A percentile compares a stretch with the other conserved stretches of the same genome.
These are phyloP conservation scores for Hypomyces rosellus DNA, from an alignment of 2,329 filamentous ascomycete genomes.

Conservation along the genomic window DNA sequence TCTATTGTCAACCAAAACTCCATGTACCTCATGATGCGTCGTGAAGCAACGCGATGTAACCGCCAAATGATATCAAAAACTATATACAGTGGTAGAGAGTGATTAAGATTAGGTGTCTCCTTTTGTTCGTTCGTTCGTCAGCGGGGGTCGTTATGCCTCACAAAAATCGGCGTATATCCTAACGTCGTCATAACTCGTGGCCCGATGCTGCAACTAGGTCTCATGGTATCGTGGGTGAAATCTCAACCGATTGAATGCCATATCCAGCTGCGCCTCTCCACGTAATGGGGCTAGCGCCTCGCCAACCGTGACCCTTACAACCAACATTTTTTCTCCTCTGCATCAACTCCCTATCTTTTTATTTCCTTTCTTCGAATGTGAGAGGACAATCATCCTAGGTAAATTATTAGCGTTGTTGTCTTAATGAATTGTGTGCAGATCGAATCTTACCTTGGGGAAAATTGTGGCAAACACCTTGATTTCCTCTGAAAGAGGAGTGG, in stretches of 20 bases:
- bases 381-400: conserved; percentile 74
- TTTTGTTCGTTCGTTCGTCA: conserved; percentile 1
- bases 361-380: conserved; percentile 56
- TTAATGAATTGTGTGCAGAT: too few relatives aligned
- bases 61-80: not conserved
- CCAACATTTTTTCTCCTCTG: conserved; percentile 23
- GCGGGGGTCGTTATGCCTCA: conserved; percentile 3
- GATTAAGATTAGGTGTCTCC: conserved; percentile 10
- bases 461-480: conserved; percentile 99
- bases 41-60: not conserved
- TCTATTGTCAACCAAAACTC: not conserved
- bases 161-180: conserved; percentile 9
- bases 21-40: not conserved
- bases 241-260: not conserved
- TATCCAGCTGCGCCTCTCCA: not conserved
- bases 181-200: not conserved
- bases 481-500: conserved; percentile 79
- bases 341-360: conserved; percentile 16
- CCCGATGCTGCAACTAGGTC: not conserved
- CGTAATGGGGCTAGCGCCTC: too few relatives aligned
- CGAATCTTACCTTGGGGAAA: conserved; percentile 75
- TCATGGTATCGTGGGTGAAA: not conserved
- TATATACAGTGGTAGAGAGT: conserved; percentile 9
- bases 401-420: not conserved
- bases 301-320: not conserved